Evolutionary conservation across 2,329 filamentous ascomycete genomes (phyloP).

Genomic region (Fusarium sterilihyphosum): DNA sequence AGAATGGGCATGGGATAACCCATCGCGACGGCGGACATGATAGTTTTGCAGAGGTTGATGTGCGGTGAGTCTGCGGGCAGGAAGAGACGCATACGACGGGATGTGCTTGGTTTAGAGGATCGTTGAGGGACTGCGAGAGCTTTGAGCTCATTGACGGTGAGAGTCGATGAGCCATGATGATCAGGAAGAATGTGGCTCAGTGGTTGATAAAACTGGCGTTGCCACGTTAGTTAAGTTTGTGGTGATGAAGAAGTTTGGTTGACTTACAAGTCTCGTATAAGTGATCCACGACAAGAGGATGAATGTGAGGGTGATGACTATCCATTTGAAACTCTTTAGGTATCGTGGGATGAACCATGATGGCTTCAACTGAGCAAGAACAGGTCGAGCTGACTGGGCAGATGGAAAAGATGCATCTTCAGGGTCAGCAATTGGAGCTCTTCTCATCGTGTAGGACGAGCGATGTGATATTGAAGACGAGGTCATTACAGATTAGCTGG

Average conservation of each 20-base stretch:
- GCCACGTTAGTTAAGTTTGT: not conserved
- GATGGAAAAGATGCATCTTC: constrained; percentile 26
- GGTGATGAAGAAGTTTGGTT: accelerated
- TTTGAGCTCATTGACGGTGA: constrained; percentile 21
- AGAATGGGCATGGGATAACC: constrained; percentile 52
- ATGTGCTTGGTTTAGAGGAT: not conserved
- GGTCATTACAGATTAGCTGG: constrained; percentile 22
- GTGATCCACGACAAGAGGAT: constrained; percentile 17
- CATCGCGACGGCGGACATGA: constrained; percentile 51
- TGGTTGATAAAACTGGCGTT: constrained; percentile 24
- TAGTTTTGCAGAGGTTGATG: constrained; percentile 52
- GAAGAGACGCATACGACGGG: constrained; percentile 49
- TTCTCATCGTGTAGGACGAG: constrained; percentile 31
- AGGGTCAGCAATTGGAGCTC: not conserved
- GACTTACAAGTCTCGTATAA: constrained; percentile 1
- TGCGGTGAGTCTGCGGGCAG: constrained; percentile 51
- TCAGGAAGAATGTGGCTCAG: not conserved
- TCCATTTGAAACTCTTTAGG: constrained; percentile 12
- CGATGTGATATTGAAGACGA: constrained; percentile 23
- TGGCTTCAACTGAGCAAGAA: not conserved
- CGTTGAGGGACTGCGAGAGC: constrained; percentile 11
- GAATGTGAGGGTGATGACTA: not conserved
- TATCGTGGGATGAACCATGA: not conserved
- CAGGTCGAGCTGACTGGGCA: not conserved
- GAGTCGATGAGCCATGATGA: not conserved